phyloP scores from a whole-genome alignment of 495 filamentous ascomycete genomes.

The Hypoxylon lienhwacheense region DNA sequence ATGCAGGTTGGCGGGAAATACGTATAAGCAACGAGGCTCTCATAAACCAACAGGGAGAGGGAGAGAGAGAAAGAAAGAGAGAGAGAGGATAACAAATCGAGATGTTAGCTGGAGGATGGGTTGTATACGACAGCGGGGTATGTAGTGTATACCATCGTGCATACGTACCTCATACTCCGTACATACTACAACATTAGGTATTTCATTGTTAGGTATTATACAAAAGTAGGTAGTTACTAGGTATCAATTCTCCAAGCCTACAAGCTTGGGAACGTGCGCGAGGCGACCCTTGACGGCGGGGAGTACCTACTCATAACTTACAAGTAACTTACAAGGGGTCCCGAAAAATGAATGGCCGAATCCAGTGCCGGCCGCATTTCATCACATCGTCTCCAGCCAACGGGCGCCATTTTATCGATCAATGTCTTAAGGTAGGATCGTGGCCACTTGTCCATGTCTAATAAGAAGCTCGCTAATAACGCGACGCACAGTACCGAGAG shows the following conservation, averaged over 20 bases:
- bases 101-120: slow-evolving; percentile 6
- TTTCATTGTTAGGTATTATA: too few relatives aligned
- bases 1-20: slow-evolving; percentile 17
- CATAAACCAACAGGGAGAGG: slow-evolving; percentile 19
- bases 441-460: slow-evolving; percentile 25
- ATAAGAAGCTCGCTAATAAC: slow-evolving; percentile 20
- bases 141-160: slow-evolving; percentile 31
- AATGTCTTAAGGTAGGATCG: slow-evolving; percentile 25
- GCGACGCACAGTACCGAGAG: slow-evolving; percentile 9
- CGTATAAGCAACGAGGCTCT: slow-evolving; percentile 29
- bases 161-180: slow-evolving; percentile 26
- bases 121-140: slow-evolving; percentile 32
- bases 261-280: slow-evolving; percentile 27
- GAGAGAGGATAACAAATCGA: slow-evolving; percentile 7
- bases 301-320: too few relatives aligned
- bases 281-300: slow-evolving; percentile 14
- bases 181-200: slow-evolving; percentile 21
- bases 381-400: slow-evolving; percentile 19
- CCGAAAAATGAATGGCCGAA: slow-evolving; percentile 16
- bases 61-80: too few relatives aligned
- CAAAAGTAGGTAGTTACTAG: neutral
- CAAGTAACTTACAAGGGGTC: too few relatives aligned
- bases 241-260: slow-evolving; percentile 5
- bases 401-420: slow-evolving; percentile 16
- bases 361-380: slow-evolving; percentile 6